These are phyloP conservation scores for Pyrus bretschneideri DNA, from an alignment of 306 rosid species.

Conservation along the genomic window DNA sequence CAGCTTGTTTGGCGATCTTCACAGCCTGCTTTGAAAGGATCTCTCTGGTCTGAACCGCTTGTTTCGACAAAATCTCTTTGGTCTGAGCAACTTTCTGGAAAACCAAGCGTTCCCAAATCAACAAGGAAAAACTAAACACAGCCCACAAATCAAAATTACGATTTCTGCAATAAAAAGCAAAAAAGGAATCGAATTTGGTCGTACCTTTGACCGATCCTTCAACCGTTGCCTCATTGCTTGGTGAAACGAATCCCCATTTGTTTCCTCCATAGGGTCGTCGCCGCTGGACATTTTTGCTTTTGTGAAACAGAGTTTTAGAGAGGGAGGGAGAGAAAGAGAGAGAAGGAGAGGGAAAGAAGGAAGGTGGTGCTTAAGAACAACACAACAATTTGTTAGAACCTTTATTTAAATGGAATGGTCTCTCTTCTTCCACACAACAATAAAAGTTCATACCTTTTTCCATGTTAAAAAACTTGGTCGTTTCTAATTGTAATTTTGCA, in stretches of 20 bases:
- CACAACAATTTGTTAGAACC: neutral
- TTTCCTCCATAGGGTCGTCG: constrained; percentile 40
- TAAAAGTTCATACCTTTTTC: too few relatives aligned
- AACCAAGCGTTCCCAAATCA: constrained; percentile 30
- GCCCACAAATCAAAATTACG: constrained; percentile 3
- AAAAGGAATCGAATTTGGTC: neutral
- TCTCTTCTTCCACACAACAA: neutral
- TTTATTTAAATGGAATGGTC: neutral
- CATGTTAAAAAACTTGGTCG: too few relatives aligned
- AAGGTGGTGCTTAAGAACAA: neutral
- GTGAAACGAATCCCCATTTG: constrained; percentile 42
- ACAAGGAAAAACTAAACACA: constrained; percentile 4
- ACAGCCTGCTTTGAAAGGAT: constrained; percentile 68
- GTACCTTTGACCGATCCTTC: constrained; percentile 71
- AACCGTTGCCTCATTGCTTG: constrained; percentile 35
- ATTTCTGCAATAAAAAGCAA: neutral
- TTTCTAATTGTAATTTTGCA: too few relatives aligned
- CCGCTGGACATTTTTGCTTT: constrained; percentile 38
- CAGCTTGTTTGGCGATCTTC: constrained; percentile 80
- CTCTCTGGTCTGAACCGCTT: constrained; percentile 71
- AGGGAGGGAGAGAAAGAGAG: neutral
- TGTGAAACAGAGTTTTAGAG: neutral
- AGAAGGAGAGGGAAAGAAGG: neutral
- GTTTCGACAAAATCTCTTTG: constrained; percentile 63
- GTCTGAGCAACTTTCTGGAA: constrained; percentile 49